Evolutionary conservation across 768 basidiomycete species (phyloP).

Genomic region (Xerocomellus chrysenteron): DNA sequence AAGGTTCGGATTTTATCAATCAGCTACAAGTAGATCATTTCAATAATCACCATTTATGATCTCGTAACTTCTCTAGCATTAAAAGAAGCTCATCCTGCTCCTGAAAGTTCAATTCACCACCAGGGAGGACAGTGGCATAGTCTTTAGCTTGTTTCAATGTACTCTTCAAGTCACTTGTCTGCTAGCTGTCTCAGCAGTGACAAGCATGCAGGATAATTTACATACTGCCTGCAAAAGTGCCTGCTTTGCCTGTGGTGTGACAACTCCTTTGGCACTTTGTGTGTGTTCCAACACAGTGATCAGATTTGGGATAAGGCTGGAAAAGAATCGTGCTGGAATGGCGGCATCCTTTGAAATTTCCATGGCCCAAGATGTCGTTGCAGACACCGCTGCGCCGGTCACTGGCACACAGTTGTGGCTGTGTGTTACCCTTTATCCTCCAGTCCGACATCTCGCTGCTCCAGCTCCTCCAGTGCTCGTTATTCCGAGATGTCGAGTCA

Average conservation of each 20-base stretch:
- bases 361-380: slow-evolving; percentile 2
- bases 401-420: slow-evolving; percentile 11
- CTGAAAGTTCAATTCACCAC: slow-evolving; percentile 65
- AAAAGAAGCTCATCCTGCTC: slow-evolving; percentile 72
- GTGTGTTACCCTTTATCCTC: slow-evolving; percentile 2
- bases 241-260: slow-evolving; percentile 61
- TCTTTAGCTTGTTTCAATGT: slow-evolving; percentile 59
- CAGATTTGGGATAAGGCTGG: slow-evolving; percentile 58
- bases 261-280: slow-evolving; percentile 52
- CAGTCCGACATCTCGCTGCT: neutral
- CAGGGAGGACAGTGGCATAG: slow-evolving; percentile 56
- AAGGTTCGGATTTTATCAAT: neutral
- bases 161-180: slow-evolving; percentile 75
- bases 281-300: slow-evolving; percentile 60
- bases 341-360: slow-evolving; percentile 1
- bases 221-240: slow-evolving; percentile 63
- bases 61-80: slow-evolving; percentile 63
- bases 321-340: slow-evolving; percentile 51
- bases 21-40: too few relatives aligned
- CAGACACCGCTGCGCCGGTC: neutral
- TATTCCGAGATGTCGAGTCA: slow-evolving; percentile 39
- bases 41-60: slow-evolving; percentile 44
- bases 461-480: neutral
- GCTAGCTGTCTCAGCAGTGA: neutral
- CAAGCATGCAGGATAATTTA: too few relatives aligned